Base-by-base conservation (phyloP, 495 filamentous ascomycete species). In the Xylaria grammica region DNA sequence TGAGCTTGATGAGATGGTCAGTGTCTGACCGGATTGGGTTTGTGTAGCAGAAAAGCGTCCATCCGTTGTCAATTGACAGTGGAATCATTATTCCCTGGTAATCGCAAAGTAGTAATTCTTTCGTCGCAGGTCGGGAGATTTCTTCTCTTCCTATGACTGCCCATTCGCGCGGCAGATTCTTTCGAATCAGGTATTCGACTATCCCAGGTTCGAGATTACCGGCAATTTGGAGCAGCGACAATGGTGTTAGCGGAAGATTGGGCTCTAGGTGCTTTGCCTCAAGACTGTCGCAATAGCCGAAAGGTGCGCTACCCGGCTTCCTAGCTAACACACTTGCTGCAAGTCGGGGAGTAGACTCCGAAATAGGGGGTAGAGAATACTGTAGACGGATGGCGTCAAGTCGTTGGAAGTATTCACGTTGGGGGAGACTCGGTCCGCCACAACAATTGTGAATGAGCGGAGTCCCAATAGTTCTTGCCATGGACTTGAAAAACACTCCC, bases 11-110 rank as follows among this genome's bases (percentile, higher is more conserved):
- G 20, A 38, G 1, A 40, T 29, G 13, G n/a, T 44, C 26, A 7
- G 5, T 24, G 10, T 44, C 17, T 17, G 30, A 38, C 4, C 17
- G 54, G 9, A 29, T 8, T 4, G 36, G 34, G 8, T 42, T 57
- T 17, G 36, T 57, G 24, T 57, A 57, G 34, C 36, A 57, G 38
- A 57, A 4, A 4, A 44, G 22, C 5, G 32, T 27, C 52, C 34
- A 55, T 38, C 34, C 34, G 5, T 55, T 24, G 26, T 55, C 3
- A 38, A 53, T 24, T 2, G 5, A n/a, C 9, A 55, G 11, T 55
- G 54, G 54, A 57, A 44, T 44, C 8, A 57, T 27, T 17, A 57
- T 44, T 3, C 36, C 34, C 34, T 11, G 54, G 2, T 42, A 3
- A 22, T 26, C 34, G 40, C 24, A 7, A 19, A 27, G 36, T 13